Percentiles rank a stretch among this genome's conserved stretches.
Conservation (phyloP, 805 yeast species). For the Wickerhamomyces pijperi region DNA sequence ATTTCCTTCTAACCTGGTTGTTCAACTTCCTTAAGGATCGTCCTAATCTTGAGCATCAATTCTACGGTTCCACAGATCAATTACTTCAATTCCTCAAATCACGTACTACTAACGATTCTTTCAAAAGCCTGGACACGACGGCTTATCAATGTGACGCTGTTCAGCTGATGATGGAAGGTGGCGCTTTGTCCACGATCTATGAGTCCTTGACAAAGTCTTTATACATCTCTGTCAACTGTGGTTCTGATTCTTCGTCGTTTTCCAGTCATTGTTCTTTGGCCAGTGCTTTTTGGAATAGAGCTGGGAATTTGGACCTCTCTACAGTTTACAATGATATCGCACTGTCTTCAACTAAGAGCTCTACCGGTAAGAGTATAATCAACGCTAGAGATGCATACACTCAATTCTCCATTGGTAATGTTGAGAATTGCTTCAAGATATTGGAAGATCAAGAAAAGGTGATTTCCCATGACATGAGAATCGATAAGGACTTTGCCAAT, state of each 20-base stretch:
- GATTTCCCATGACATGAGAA: constrained; percentile 10
- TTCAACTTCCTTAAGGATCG: constrained; percentile 56
- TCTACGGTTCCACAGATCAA: constrained; percentile 52
- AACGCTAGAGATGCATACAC: constrained; percentile 28
- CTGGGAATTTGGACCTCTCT: constrained; percentile 37
- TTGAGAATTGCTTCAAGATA: constrained; percentile 26
- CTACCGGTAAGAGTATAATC: constrained; percentile 29
- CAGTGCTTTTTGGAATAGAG: constrained; percentile 38
- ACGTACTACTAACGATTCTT: constrained; percentile 17
- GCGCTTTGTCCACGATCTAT: constrained; percentile 29
- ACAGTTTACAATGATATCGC: constrained; percentile 38
- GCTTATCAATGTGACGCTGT: constrained; percentile 58
- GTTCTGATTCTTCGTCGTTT: constrained; percentile 20
- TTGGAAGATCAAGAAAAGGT: constrained; percentile 23
- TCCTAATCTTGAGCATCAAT: constrained; percentile 43
- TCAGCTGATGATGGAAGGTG: constrained; percentile 41
- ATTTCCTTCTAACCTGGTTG: constrained; percentile 65
- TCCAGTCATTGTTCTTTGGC: constrained; percentile 34
- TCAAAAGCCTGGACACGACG: constrained; percentile 31
- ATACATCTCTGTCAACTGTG: constrained; percentile 42
- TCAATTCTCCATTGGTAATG: constrained; percentile 27
- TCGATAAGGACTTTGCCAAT: constrained; percentile 30
- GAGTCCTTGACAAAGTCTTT: constrained; percentile 50
- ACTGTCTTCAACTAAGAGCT: constrained; percentile 23
- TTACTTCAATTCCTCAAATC: constrained; percentile 42